Base-by-base conservation (phyloP, 2,329 filamentous ascomycete species). In the Penicillium sp. region DNA sequence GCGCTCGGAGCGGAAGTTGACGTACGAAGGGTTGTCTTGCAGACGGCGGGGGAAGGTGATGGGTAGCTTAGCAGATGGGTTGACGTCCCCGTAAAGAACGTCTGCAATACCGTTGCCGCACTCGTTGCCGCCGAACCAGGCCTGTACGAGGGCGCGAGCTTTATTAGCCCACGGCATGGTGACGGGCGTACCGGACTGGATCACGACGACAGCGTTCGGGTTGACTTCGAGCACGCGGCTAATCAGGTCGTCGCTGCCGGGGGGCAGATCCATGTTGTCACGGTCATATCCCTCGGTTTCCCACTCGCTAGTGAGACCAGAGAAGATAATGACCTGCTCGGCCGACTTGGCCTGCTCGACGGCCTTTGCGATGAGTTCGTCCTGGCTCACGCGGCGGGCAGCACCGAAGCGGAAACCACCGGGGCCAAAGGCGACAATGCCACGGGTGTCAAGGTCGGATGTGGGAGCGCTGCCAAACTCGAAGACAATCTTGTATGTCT, bases 91-190 rank as follows among this genome's bases (percentile, higher is more conserved):
- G 65, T 91, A 90, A 1, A 94, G 80, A 1, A 94, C 83, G 66
- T 94, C 91, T 0, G 89, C 90, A 63, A 96, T 89, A 11, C 87
- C 88, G 71, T 93, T 92, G 6, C 91, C 92, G 5, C 89, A 89
- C 78, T 95, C 91, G 70, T 95, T 92, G n/a, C 92, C 91, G 62
- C 91, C 90, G 70, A 93, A 95, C 90, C 91, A 95, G 7, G 90
- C 90, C 70, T 94, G 89, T 1, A 93, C 72, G 1, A 93, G 79
- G 1, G 87, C 85, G 7, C 80, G 79, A 10, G 79, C 73, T n/a
- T 78, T 73, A 4, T 76, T 69, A 2, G 70, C 74, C 77, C 82
- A 82, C 0, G 81, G 82, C 75, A 84, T 82, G 2, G 79, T 81
- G 11, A 84, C 78, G 0, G 91, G 90, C 0, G 90, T 92, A 38